Evolutionary conservation across 768 basidiomycete genomes (phyloP), one percentile per base, ranked within the genome.

Genomic region (Stropharia rugosoannulata): DNA sequence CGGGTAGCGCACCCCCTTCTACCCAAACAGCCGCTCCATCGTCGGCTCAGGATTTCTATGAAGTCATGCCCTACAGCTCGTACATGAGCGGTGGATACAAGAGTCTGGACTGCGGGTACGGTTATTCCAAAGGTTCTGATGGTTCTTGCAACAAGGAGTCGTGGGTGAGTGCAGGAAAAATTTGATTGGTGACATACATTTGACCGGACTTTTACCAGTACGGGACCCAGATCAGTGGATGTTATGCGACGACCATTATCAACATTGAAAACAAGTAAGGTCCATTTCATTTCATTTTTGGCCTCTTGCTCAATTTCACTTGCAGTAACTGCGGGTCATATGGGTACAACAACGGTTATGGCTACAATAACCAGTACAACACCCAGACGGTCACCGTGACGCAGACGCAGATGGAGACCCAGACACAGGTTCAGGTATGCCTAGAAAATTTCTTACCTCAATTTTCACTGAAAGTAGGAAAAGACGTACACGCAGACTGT

Each of bases 51-150:
- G 70, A 77, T 62, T 75, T 77, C 62, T 80, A 80, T 63, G 63
- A 76, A 22, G 59, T 61, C 58, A 84, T 84, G 81, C 80, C 82
- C 27, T 89, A 89, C 66, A 73, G 78, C 11, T 75, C 78, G 32
- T 87, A 86, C 72, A 73, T 72, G 68, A 64, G 64, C 35, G 88
- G 86, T 54, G 88, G 87, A 25, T 90, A 89, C 70, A 75, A 76
- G 67, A 79, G 75, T 66, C 70, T 89, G 68, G 70, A 78, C 59
- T 90, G 88, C 65, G 88, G 88, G 49, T 90, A 90, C 65, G 88
- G 87, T 22, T 85, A 84, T 64, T 62, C 68, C 46, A 87, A 86
- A 70, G 69, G 66, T 53, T 71, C 67, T 9, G 79, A 86, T 66
- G 85, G 85, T 35, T 75, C 73, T 46, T 90, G 88, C 68, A 56